Base-by-base conservation (phyloP, 2,329 filamentous ascomycete species). In the Hypocrella siamensis region DNA sequence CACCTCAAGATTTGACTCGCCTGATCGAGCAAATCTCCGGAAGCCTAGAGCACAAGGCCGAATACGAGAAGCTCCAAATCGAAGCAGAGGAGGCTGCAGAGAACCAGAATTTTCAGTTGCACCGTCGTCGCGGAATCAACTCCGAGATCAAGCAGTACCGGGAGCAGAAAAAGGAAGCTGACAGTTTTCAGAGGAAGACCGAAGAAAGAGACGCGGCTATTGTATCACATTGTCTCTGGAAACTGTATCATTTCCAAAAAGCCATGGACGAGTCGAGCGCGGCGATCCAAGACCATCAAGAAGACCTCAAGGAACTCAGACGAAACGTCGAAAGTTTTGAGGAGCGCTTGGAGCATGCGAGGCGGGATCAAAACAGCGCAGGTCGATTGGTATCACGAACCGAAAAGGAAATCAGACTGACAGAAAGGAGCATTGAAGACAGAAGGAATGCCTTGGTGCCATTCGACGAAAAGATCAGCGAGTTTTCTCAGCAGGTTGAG, bases 21-120 rank as follows among this genome's bases (percentile, higher is more conserved):
- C 62, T 98, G 31, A 93, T 98, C 35, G 90, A 98, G 58, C 90
- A 96, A 55, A 96, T 98, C 39, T 96, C 88, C 1, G 90, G 90
- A 28, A 94, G 86, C 54, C 58, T 96, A 31, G 90, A 98, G 46
- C 83, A 86, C 58, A 96, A 96, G 56, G 71, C 75, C 8, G 85
- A 94, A 44, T 98, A 98, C 51, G 92, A 98, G 48, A 71, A 67
- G 34, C 64, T 94, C n/a, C 88, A 96, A 55, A 67, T 68, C 6
- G 82, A 93, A 48, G 75, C 81, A 4, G 85, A 94, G 41, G 76
- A 84, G 44, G 85, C 88, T 5, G 74, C 79, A 1, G 88, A 96
- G 46, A 83, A 92, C 41, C 83, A 93, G 42, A 82, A 76, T 28
- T 81, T 84, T 42, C 86, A 93, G 51, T 72, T 96, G 7, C 80